Evolutionary conservation across 1,139 yeast species (phyloP), one percentile per base, ranked within the genome.

Genomic region (Taphrina deformans): DNA sequence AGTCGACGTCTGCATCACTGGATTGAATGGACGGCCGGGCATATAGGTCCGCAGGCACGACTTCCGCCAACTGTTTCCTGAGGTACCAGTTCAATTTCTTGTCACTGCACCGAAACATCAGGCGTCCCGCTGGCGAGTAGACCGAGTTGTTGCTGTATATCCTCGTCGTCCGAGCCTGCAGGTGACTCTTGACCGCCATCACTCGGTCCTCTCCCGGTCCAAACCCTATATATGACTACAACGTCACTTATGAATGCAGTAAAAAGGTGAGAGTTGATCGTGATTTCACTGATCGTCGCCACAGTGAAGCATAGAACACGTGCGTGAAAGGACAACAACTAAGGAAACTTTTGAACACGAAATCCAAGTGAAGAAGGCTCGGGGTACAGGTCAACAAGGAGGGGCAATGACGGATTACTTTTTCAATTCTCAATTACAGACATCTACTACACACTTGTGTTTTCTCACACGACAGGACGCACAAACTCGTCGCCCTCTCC

Each of bases 401-500:
- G n/a, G n/a, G n/a, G n/a, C n/a, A n/a, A n/a, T n/a, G n/a, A n/a
- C n/a, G n/a, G n/a, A n/a, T n/a, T n/a, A n/a, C n/a, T n/a, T n/a
- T n/a, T n/a, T n/a, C n/a, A n/a, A n/a, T n/a, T n/a, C n/a, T n/a
- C n/a, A n/a, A n/a, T n/a, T n/a, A n/a, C n/a, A n/a, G n/a, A n/a
- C n/a, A n/a, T n/a, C n/a, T n/a, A n/a, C n/a, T n/a, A n/a, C n/a
- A n/a, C n/a, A n/a, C n/a, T n/a, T n/a, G n/a, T n/a, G n/a, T n/a
- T n/a, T n/a, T n/a, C n/a, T n/a, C n/a, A 44, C 27, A 23, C 21
- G 33, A 51, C 63, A n/a, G 63, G 63, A 23, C 63, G 33, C 45
- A 61, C 59, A 53, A 41, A 52, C 27, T 52, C 65, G 16, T 61
- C 65, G 10, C 46, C 53, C 35, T 45, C 55, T 7, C 35, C 62